Percentiles rank a stretch among this genome's conserved stretches.
These are phyloP conservation scores for Suillus sp. DNA, from an alignment of 768 basidiomycete genomes.

Conservation along the genomic window DNA sequence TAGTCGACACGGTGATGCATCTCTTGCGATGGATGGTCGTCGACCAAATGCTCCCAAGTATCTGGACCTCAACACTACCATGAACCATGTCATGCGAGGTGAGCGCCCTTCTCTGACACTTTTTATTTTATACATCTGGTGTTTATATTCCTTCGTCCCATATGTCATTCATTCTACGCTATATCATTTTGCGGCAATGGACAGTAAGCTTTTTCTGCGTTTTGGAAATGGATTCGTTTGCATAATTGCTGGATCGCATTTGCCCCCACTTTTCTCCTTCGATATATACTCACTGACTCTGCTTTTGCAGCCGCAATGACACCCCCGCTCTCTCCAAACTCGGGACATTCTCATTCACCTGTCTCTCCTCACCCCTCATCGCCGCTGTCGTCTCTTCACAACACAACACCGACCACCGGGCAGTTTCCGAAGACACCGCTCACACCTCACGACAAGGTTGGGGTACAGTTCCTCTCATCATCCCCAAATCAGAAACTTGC, in stretches of 20 bases:
- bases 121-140: slow-evolving; percentile 6
- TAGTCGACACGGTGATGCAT: background rate
- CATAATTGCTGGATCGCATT: background rate
- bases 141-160: background rate
- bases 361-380: slow-evolving; percentile 34
- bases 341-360: slow-evolving; percentile 35
- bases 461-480: slow-evolving; percentile 11
- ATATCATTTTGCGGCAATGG: background rate
- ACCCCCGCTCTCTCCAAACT: slow-evolving; percentile 38
- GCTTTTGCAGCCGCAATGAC: slow-evolving; percentile 28
- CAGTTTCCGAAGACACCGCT: slow-evolving; percentile 16
- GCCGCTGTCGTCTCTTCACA: slow-evolving; percentile 24
- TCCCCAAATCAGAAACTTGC: slow-evolving; percentile 21
- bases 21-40: slow-evolving; percentile 20
- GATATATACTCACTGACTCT: background rate
- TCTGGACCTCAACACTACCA: slow-evolving; percentile 46
- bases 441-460: slow-evolving; percentile 24
- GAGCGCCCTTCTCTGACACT: slow-evolving; percentile 18
- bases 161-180: background rate
- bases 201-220: background rate
- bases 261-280: background rate
- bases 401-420: slow-evolving; percentile 18
- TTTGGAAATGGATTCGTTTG: background rate
- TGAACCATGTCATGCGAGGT: slow-evolving; percentile 35
- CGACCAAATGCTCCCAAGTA: slow-evolving; percentile 43